Conservation (phyloP, 2,329 filamentous ascomycete genomes). For the Beauveria pseudobassiana region DNA sequence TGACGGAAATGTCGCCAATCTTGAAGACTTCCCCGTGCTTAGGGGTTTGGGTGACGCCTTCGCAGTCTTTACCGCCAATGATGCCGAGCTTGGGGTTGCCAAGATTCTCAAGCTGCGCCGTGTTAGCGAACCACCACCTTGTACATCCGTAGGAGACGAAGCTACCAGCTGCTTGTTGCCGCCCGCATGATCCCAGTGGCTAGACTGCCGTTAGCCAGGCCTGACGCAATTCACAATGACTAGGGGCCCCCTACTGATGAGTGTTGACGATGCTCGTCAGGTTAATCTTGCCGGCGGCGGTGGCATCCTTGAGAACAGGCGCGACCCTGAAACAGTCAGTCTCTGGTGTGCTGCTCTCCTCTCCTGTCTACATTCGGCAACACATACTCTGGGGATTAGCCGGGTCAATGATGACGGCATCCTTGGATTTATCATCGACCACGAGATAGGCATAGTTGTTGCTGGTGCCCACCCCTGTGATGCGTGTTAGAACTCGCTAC, state of each 20-base stretch:
- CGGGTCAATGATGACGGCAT: slow-evolving; percentile 72
- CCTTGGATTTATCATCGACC: slow-evolving; percentile 68
- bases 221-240: slow-evolving; percentile 8
- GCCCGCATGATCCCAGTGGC: slow-evolving; percentile 90
- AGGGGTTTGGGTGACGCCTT: slow-evolving; percentile 70
- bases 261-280: slow-evolving; percentile 90
- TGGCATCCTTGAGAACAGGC: slow-evolving; percentile 64
- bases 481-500: not conserved
- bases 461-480: slow-evolving; percentile 62
- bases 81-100: slow-evolving; percentile 60
- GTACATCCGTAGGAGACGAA: not conserved
- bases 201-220: slow-evolving; percentile 28
- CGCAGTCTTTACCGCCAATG: slow-evolving; percentile 82
- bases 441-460: slow-evolving; percentile 86
- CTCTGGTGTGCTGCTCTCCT: not conserved
- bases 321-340: slow-evolving; percentile 38
- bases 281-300: slow-evolving; percentile 65
- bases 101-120: slow-evolving; percentile 32
- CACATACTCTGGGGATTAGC: slow-evolving; percentile 69
- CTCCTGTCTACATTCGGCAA: not conserved
- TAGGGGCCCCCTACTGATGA: slow-evolving; percentile 64
- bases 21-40: slow-evolving; percentile 69
- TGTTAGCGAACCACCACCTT: not conserved
- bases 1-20: slow-evolving; percentile 76
- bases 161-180: slow-evolving; percentile 74